A percentile compares a stretch with the other conserved stretches of the same genome.
Conservation (phyloP, 1,284 basidiomycete genomes). For the Marasmius fiardii region DNA sequence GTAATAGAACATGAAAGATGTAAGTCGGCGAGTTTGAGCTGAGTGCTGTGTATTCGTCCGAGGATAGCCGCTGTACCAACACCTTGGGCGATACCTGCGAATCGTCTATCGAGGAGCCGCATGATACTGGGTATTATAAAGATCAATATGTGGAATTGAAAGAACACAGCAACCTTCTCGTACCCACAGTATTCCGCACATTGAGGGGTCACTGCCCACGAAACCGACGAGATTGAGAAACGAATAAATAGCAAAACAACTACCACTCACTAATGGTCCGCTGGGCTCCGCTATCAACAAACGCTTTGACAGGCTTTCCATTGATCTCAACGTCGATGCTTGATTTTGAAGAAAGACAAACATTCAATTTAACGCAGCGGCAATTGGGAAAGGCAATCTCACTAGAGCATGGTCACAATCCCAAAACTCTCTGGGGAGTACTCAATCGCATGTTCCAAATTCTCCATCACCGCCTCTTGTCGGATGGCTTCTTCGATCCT, state of each 20-base stretch:
- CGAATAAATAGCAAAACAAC: conserved; percentile 1
- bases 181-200: conserved; percentile 92
- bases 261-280: conserved; percentile 88
- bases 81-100: conserved; percentile 89
- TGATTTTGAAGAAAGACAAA: conserved; percentile 1
- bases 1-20: conserved; percentile 91
- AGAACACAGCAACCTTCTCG: conserved; percentile 21
- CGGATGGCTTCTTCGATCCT: conserved; percentile 94
- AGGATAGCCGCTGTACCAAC: conserved; percentile 96
- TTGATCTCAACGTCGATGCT: conserved; percentile 91
- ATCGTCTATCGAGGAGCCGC: conserved; percentile 88
- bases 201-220: conserved; percentile 82
- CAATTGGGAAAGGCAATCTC: conserved; percentile 31
- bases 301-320: conserved; percentile 87
- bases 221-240: conserved; percentile 10
- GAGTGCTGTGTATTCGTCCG: conserved; percentile 91
- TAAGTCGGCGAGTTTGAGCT: conserved; percentile 84
- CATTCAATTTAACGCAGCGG: too few species aligned
- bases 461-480: conserved; percentile 88
- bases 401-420: conserved; percentile 96
- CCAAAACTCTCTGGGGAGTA: conserved; percentile 94
- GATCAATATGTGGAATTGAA: conserved; percentile 1
- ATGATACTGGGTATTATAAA: conserved; percentile 60
- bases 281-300: conserved; percentile 97
- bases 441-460: conserved; percentile 89